These are phyloP conservation scores for Cymodocea nodosa DNA, from an alignment of 116 monocot genomes.

Conservation along the genomic window DNA sequence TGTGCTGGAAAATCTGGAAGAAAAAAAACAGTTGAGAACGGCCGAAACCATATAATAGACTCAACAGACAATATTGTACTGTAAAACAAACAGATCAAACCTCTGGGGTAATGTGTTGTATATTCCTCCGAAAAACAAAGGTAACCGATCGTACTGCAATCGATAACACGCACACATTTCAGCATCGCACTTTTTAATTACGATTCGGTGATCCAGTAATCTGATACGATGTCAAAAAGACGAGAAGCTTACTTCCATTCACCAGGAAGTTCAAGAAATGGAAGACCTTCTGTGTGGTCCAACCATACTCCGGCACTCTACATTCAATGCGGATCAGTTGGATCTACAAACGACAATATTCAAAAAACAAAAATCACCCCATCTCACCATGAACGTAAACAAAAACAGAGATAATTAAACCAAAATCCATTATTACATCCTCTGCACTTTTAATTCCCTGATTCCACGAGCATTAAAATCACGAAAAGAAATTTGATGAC, in stretches of 20 bases:
- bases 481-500: too few relatives aligned
- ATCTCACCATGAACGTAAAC: background rate
- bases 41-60: background rate
- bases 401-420: too few relatives aligned
- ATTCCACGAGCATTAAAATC: too few relatives aligned
- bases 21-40: background rate
- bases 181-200: background rate
- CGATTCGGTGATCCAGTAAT: background rate
- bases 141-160: conserved; percentile 63
- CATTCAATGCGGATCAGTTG: conserved; percentile 90
- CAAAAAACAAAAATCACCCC: conserved; percentile 1
- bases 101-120: conserved; percentile 66
- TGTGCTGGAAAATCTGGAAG: conserved; percentile 67
- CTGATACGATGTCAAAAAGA: background rate
- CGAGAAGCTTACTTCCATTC: conserved; percentile 14
- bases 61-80: background rate
- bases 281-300: conserved; percentile 98
- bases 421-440: too few relatives aligned
- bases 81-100: conserved; percentile 16
- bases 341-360: conserved; percentile 24
- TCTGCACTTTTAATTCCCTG: too few relatives aligned
- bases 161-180: background rate
- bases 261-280: conserved; percentile 84
- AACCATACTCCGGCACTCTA: conserved; percentile 95
- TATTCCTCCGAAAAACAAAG: conserved; percentile 49